Evolutionary conservation across 2,329 filamentous ascomycete genomes (phyloP), one percentile per base, ranked within the genome.

Genomic region (Cladophialophora psammophila): DNA sequence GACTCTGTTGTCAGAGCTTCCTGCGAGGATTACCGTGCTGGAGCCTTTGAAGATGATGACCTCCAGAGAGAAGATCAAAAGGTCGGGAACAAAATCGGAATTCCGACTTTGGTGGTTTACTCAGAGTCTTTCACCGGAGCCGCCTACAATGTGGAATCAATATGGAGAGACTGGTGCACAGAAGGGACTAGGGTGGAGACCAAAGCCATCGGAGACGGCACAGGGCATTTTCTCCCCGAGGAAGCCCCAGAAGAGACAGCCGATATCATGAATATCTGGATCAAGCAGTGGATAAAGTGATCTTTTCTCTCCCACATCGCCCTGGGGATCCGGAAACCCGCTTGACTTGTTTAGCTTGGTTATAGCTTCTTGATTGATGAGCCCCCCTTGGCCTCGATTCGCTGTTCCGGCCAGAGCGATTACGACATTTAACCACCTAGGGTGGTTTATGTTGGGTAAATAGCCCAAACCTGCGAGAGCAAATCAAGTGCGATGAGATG

Each of bases 1-100:
- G 73, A 78, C 7, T 79, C 78, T 48, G 79, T 81, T 4, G 75
- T 84, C 5, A 71, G 76, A n/a, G 78, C 80, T 0, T 77, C 72
- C 38, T 84, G 81, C 70, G 80, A 80, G 61, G 83, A 85, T 70
- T 85, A 85, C 65, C 73, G 78, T 26, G 79, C 80, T 5, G 81
- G 78, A 1, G 80, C 81, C 1, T 68, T 69, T n/a, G 75, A 76
- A 52, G 83, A 85, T 71, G 75, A 78, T 13, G 72, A 76, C 15
- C 73, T 77, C 68, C 81, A 85, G 75, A 75, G 74, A 55, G 73
- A 74, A 32, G 83, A 85, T 72, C 81, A 84, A 72, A 74, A 74
- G 58, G 73, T 69, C 1, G 82, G 80, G 3, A 75, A 75, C 70
- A 83, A 81, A 73, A 74, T 85, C 1, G 71, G 74, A 26, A 70